Base-by-base conservation (phyloP, 2,329 filamentous ascomycete species). In the Aspergillus viridinutans region DNA sequence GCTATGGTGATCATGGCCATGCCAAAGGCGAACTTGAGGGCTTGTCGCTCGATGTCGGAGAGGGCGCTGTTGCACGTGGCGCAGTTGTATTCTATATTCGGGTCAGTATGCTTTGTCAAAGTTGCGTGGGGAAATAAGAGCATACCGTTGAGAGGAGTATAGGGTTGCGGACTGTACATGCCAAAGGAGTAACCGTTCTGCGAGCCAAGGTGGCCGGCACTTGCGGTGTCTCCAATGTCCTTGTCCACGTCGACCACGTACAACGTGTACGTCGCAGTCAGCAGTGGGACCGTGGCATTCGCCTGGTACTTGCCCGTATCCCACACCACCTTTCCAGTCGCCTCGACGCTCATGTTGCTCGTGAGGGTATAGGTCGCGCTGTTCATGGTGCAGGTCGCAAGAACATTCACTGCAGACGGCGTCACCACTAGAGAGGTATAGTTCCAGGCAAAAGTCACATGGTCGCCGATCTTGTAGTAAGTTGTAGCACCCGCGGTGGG, bases 391-490 rank as follows among this genome's bases (percentile, higher is more conserved):
- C 85, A 87, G 10, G 80, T 81, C 1, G 86, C 85, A 47, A 87
- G 72, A 40, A 88, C 79, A 63, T 88, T 84, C 64, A 89, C 75
- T 47, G 78, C 80, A 1, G 78, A 77, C 0, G 86, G 86, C 0
- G 82, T 84, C 20, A 82, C 76, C 21, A 77, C 80, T 25, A 88
- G 74, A 10, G 83, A 85, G 14, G 86, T 89, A 72, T 87, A 88
- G 72, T 89, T 88, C 85, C 86, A 89, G 21, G 77, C 81, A 63
- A 88, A 86, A 0, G 85, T 87, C 29, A 87, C 74, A 58, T 76
- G 79, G 48, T 87, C 78, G 20, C 83, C 83, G 62, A 88, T 82
- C 70, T 86, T 88, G 78, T 85, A 87, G 73, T 83, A 88, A 54
- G 81, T 80, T 4, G 79, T 74, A 17, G 79, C 75, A 8, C 77